A percentile compares a stretch with the other conserved stretches of the same genome.
Evolutionary conservation across 371 early-diverging fungal genomes (phyloP).

Genomic region (Mucor ambiguus): DNA sequence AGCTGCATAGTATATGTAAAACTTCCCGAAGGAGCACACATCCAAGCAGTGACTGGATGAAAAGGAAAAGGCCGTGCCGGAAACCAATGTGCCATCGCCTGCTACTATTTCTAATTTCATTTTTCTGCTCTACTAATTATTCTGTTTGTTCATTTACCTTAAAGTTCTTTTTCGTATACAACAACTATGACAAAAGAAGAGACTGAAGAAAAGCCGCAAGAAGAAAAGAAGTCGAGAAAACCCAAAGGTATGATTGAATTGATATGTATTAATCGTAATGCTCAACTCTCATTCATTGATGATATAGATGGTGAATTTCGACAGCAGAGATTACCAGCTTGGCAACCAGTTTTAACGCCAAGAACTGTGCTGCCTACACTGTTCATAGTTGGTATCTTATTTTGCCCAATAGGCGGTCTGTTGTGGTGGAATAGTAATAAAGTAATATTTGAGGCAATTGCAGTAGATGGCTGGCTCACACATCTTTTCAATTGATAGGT

Average conservation of each 20-base stretch:
- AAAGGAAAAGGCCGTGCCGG: constrained; percentile 2
- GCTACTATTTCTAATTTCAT: background rate
- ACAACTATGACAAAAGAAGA: constrained; percentile 8
- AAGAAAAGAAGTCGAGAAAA: constrained; percentile 32
- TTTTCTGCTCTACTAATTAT: background rate
- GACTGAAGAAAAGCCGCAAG: background rate
- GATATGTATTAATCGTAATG: background rate
- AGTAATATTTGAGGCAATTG: constrained; percentile 37
- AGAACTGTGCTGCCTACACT: constrained; percentile 91
- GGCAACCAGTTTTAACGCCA: constrained; percentile 98
- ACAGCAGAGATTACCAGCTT: constrained; percentile 96
- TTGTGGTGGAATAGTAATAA: constrained; percentile 73
- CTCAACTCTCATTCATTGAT: background rate
- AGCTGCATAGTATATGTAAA: background rate
- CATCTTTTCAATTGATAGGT: constrained; percentile 42
- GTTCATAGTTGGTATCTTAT: constrained; percentile 87
- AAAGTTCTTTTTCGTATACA: background rate
- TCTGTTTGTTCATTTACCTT: background rate
- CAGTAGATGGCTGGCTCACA: background rate
- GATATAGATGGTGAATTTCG: constrained; percentile 89
- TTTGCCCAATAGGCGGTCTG: constrained; percentile 90
- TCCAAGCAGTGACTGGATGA: background rate
- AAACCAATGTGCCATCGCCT: background rate
- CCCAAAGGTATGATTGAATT: constrained; percentile 22
- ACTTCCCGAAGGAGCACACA: background rate